Evolutionary conservation across 495 filamentous ascomycete genomes (phyloP).

Genomic region (Penicillium turbatum): DNA sequence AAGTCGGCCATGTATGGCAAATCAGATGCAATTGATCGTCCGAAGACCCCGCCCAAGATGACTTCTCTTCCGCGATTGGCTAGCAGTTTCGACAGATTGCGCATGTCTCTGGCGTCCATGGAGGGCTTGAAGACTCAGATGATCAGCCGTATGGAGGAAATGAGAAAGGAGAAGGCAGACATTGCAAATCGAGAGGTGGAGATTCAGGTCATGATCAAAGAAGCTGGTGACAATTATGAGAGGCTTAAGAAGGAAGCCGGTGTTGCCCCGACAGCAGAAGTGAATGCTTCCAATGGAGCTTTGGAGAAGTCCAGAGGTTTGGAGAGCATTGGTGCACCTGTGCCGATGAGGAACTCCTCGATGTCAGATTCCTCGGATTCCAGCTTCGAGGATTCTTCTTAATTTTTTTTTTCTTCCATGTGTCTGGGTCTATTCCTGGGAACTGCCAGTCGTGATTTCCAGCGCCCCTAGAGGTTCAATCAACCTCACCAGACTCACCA

Average conservation of each 20-base stretch:
- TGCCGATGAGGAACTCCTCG: conserved; percentile 9
- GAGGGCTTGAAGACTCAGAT: conserved; percentile 51
- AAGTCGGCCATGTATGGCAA: conserved; percentile 68
- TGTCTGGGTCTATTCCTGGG: neutral
- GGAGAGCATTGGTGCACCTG: conserved; percentile 39
- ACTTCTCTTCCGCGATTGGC: conserved; percentile 53
- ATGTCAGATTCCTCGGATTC: conserved; percentile 16
- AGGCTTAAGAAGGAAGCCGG: conserved; percentile 53
- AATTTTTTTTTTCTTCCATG: neutral
- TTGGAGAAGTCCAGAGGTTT: conserved; percentile 36
- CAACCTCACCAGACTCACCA: neutral
- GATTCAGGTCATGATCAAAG: conserved; percentile 75
- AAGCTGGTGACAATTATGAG: conserved; percentile 77
- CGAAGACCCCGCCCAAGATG: conserved; percentile 54
- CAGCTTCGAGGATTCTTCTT: conserved; percentile 30
- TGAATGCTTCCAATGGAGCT: conserved; percentile 26
- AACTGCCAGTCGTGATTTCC: neutral
- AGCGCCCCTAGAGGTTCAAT: neutral
- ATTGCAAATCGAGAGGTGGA: conserved; percentile 72
- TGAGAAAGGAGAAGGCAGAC: conserved; percentile 61
- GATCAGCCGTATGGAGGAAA: conserved; percentile 54
- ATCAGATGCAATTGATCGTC: conserved; percentile 38
- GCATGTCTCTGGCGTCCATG: conserved; percentile 51
- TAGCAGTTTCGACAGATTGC: conserved; percentile 47
- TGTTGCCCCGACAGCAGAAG: conserved; percentile 27